phyloP scores from a whole-genome alignment of 495 filamentous ascomycete species.

The Penicillium diatomitis region DNA sequence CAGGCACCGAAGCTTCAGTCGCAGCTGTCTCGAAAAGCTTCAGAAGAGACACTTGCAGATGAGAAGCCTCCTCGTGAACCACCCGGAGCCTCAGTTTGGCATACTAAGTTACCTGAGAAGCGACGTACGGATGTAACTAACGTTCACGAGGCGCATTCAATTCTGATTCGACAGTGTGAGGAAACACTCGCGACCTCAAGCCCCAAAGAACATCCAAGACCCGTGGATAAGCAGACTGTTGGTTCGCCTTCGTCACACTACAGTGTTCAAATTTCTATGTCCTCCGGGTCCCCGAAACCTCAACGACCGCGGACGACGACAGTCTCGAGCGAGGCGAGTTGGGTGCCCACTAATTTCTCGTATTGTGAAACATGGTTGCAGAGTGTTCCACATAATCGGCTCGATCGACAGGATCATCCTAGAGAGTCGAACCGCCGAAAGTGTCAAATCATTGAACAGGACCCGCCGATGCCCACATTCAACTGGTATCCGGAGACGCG shows the following conservation, averaged over 20 bases:
- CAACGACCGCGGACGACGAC: slow-evolving; percentile 31
- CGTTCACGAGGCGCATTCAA: slow-evolving; percentile 33
- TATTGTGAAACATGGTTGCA: slow-evolving; percentile 39
- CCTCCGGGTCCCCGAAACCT: slow-evolving; percentile 15
- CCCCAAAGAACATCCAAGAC: neutral
- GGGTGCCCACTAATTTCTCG: slow-evolving; percentile 33
- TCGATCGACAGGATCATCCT: slow-evolving; percentile 16
- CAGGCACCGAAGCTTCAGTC: neutral
- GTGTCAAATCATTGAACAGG: slow-evolving; percentile 35
- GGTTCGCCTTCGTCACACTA: slow-evolving; percentile 3
- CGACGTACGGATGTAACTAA: slow-evolving; percentile 17
- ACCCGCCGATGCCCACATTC: slow-evolving; percentile 23
- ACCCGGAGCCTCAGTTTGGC: slow-evolving; percentile 10
- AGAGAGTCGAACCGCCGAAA: slow-evolving; percentile 29
- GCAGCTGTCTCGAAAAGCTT: neutral
- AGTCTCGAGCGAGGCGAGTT: slow-evolving; percentile 35
- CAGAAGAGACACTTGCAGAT: neutral
- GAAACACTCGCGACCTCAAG: slow-evolving; percentile 8
- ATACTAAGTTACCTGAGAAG: slow-evolving; percentile 2
- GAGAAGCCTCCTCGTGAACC: slow-evolving; percentile 5
- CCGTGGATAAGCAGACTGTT: neutral
- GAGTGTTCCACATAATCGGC: slow-evolving; percentile 26
- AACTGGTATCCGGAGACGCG: slow-evolving; percentile 20
- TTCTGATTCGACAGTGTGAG: slow-evolving; percentile 25
- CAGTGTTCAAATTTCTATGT: neutral